Percentiles rank a stretch among this genome's conserved stretches.
Conservation (phyloP, 2,329 filamentous ascomycete genomes). For the Akanthomyces muscarius region DNA sequence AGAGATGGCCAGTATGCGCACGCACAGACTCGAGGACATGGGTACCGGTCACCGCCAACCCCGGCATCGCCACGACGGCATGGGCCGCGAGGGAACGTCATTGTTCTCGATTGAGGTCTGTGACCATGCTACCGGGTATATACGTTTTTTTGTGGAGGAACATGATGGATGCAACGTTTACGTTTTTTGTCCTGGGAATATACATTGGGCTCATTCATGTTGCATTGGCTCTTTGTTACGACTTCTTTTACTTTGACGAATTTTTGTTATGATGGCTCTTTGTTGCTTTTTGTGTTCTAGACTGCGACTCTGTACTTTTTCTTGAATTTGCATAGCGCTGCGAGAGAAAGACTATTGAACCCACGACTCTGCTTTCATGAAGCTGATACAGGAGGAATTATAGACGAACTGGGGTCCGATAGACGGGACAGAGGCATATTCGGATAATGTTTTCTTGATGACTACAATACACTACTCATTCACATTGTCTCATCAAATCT, state of each 20-base stretch:
- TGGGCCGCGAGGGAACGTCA: constrained; percentile 2
- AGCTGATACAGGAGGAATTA: neutral
- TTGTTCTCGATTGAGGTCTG: constrained; percentile 10
- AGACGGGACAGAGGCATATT: neutral
- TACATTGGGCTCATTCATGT: neutral
- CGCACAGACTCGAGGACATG: constrained; percentile 5
- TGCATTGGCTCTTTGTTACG: neutral
- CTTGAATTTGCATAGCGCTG: constrained; percentile 14
- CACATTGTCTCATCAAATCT: neutral
- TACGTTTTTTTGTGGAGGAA: constrained; percentile 4
- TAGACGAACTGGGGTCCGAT: neutral
- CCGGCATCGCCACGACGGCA: constrained; percentile 14
- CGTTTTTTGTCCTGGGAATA: neutral
- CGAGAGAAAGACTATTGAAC: constrained; percentile 6
- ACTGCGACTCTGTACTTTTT: neutral
- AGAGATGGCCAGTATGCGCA: constrained; percentile 8
- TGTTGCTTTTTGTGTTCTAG: neutral
- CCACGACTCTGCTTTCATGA: neutral
- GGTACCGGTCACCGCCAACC: constrained; percentile 10
- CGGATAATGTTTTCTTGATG: neutral
- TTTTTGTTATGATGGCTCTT: neutral
- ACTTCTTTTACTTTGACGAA: neutral
- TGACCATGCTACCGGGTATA: neutral
- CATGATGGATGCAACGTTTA: neutral
- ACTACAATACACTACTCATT: constrained; percentile 7